Base-by-base conservation (phyloP, 2,329 filamentous ascomycete species). In the Ophiostoma ulmi region DNA sequence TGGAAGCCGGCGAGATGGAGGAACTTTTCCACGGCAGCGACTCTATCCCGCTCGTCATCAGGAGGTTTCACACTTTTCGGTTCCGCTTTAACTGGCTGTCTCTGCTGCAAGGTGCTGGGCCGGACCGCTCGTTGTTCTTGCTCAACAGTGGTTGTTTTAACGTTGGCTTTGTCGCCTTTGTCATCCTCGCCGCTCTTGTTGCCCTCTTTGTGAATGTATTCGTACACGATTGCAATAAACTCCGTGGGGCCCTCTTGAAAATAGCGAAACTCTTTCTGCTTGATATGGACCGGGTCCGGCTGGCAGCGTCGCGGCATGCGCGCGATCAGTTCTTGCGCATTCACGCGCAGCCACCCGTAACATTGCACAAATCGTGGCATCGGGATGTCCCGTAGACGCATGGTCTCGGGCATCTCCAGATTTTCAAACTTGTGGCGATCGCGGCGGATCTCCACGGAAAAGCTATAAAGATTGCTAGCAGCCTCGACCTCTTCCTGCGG, bases 1-100 rank as follows among this genome's bases (percentile, higher is more conserved):
- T 58, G 52, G 52, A 58, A 58, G n/a, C 52, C 52, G 52, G n/a
- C 52, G 52, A 58, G 52, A 58, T 58, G 22, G 52, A 58, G 52
- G 4, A 58, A 58, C 52, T 26, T 58, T 58, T 58, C 52, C 22
- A 58, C 52, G n/a, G 52, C 52, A 26, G n/a, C n/a, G 52, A 58
- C 52, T 58, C 52, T 58, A 10, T 26, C n/a, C n/a, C 6, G 52
- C 52, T 58, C 52, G n/a, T 58, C 52, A 13, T 58, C 22, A 8
- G 52, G 8, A 26, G 52, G 52, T 13, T 58, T 58, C 52, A 13
- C 52, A 26, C 13, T 26, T 58, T 58, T 26, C 13, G 52, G 52
- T 26, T 58, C 10, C 52, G 22, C 52, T 58, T 58, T 58, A 8
- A 26, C 52, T 26, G 52, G 52, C 52, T 58, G 52, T 58, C 52